Base-by-base conservation (phyloP, 2,329 filamentous ascomycete species). In the Grosmannia clavigera region DNA sequence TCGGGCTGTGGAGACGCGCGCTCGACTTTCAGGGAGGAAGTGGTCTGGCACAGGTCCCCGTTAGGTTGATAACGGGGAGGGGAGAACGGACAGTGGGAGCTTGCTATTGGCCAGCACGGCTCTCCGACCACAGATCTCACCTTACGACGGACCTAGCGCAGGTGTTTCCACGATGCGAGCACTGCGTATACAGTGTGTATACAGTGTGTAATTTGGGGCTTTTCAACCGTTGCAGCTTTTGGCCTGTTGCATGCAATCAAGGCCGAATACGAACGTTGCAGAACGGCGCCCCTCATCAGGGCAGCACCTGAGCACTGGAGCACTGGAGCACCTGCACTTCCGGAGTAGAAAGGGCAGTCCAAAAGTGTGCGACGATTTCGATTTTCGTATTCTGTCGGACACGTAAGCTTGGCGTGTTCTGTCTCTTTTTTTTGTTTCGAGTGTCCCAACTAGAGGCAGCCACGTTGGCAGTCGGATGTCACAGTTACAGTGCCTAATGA, bases 91-190 rank as follows among this genome's bases (percentile, higher is more conserved):
- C 19, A 10, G 16, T 25, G 33, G 55, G 10, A 38, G 33, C 25
- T 16, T 59, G 35, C 51, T 2, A 59, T 59, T 59, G 58, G 58
- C 25, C 27, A 25, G n/a, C 5, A 29, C n/a, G 50, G 22, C 38
- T 27, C 53, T 14, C 33, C 12, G n/a, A 40, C 46, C 57, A 58
- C 57, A 58, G 57, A 58, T 58, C 57, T 46, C 25, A 57, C 27
- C 52, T 54, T 54, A 54, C 52, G 52, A 35, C 27, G 35, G 40
- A 35, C 33, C 55, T 57, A 57, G 55, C 35, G 55, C 16, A 46
- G 2, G 19, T 46, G 43, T 46, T 46, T 19, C 43, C 43, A n/a
- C 16, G 14, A 46, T n/a, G 19, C 19, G 43, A n/a, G 43, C 12
- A 46, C 16, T 19, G 16, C 7, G 43, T 19, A n/a, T 7, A 46